These are phyloP conservation scores for Aspergillus jensenii DNA, from an alignment of 2,329 filamentous ascomycete genomes.

Conservation along the genomic window DNA sequence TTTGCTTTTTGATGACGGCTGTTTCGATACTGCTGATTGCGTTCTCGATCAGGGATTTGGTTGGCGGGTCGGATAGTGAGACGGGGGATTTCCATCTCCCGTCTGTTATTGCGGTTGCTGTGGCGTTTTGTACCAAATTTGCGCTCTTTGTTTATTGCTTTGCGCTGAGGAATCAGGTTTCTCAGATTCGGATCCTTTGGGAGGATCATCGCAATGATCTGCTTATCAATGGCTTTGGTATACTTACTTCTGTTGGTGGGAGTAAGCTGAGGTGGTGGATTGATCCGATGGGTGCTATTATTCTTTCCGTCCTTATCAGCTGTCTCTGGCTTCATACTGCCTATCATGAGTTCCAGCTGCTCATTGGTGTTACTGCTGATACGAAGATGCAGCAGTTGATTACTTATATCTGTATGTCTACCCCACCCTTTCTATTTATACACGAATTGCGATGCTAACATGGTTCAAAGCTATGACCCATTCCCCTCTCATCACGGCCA, in stretches of 20 bases:
- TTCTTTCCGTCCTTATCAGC: constrained; percentile 76
- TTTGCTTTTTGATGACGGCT: constrained; percentile 93
- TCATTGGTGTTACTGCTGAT: constrained; percentile 85
- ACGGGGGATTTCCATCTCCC: constrained; percentile 73
- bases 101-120: constrained; percentile 78
- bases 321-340: constrained; percentile 81
- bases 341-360: constrained; percentile 82
- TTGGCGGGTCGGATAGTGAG: constrained; percentile 45
- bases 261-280: constrained; percentile 91
- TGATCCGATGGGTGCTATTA: constrained; percentile 85
- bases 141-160: constrained; percentile 87
- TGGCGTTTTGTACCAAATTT: constrained; percentile 85
- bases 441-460: neutral
- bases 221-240: constrained; percentile 92
- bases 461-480: constrained; percentile 69
- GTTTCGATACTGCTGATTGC: constrained; percentile 92
- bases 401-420: constrained; percentile 75
- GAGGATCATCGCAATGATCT: constrained; percentile 97
- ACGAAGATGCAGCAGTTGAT: constrained; percentile 88
- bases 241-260: constrained; percentile 87
- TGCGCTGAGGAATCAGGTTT: constrained; percentile 85
- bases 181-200: constrained; percentile 88
- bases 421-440: neutral
- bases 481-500: constrained; percentile 74
- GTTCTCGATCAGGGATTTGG: constrained; percentile 74